Base-by-base conservation (phyloP, 164 flowering plant species). In the Houttuynia cordata region DNA sequence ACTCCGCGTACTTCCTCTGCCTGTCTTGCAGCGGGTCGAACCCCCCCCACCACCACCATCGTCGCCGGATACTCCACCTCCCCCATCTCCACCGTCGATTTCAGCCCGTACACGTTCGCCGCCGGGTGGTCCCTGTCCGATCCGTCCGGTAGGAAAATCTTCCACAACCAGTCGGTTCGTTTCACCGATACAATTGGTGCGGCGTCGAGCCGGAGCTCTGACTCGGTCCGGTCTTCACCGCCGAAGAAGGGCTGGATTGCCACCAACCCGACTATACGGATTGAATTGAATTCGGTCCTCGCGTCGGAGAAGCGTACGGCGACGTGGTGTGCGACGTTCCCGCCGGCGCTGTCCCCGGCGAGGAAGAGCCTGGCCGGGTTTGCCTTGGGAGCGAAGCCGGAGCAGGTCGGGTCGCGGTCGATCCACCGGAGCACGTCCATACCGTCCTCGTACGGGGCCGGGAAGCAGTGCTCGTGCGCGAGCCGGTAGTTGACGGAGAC, bases 321-420 rank as follows among this genome's bases (percentile, higher is more conserved):
- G 45, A 79, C 80, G 67, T 81, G 80, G 72, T 87, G 86, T 1
- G 82, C 79, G 20, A 87, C 4, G 66, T 87, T 87, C 1, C 68
- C 94, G 0, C 94, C 94, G n/a, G 94, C 90, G 64, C 83, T 78
- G 40, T 81, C 83, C 1, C 88, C 91, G 24, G 71, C 75, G 7
- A 81, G 45, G 62, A 78, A 78, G 56, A 71, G 61, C 40, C 62
- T 53, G 4, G 57, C 13, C 1, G 69, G 51, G 58, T 75, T 75
- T 10, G 70, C 69, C 18, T 40, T 53, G 21, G 55, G 60, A 6
- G 71, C 68, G 14, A 70, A 60, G 1, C 50, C 53, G 1, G 2
- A 24, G 8, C 45, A 22, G 4, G 50, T 15, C 30, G 30, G 34
- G 42, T 49, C 45, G 22, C 8, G 19, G 45, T 58, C 62, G 63